These are phyloP conservation scores for Trametes coccinea DNA, from an alignment of 768 basidiomycete genomes.

Conservation along the genomic window DNA sequence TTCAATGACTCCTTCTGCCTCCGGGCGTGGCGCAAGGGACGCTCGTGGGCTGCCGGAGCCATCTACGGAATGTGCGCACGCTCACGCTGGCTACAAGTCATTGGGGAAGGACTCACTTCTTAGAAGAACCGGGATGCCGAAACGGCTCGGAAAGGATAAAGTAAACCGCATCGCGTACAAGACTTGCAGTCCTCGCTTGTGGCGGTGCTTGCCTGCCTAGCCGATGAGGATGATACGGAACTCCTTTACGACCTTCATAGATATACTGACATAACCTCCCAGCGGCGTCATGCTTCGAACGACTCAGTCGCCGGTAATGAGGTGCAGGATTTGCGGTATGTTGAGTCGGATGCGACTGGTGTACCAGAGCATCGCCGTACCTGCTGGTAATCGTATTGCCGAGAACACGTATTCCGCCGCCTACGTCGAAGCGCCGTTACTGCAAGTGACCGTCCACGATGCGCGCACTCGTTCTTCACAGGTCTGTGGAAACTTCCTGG, in stretches of 20 bases:
- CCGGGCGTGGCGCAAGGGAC: conserved; percentile 4
- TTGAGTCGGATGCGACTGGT: too few relatives aligned
- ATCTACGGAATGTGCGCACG: background rate
- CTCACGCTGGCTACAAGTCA: background rate
- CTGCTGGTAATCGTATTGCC: conserved; percentile 8
- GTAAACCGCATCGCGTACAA: background rate
- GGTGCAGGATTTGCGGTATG: too few relatives aligned
- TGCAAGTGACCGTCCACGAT: conserved; percentile 20
- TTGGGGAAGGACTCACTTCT: background rate
- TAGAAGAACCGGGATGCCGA: background rate
- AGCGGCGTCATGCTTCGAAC: background rate
- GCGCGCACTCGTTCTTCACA: conserved; percentile 6
- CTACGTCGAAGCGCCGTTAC: conserved; percentile 16
- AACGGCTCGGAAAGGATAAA: conserved; percentile 3
- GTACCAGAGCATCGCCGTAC: too few relatives aligned
- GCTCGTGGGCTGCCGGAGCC: background rate
- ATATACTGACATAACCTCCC: background rate
- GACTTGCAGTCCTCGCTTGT: background rate
- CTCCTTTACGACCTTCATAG: background rate
- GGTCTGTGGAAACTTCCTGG: conserved; percentile 16
- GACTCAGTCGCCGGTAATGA: too few relatives aligned
- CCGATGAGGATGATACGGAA: conserved; percentile 4
- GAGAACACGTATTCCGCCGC: conserved; percentile 8
- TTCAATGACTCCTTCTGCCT: conserved; percentile 11
- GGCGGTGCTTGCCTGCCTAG: conserved; percentile 12